These are phyloP conservation scores for Metarhizium anisopliae DNA, from an alignment of 2,329 filamentous ascomycete genomes.

Conservation along the genomic window DNA sequence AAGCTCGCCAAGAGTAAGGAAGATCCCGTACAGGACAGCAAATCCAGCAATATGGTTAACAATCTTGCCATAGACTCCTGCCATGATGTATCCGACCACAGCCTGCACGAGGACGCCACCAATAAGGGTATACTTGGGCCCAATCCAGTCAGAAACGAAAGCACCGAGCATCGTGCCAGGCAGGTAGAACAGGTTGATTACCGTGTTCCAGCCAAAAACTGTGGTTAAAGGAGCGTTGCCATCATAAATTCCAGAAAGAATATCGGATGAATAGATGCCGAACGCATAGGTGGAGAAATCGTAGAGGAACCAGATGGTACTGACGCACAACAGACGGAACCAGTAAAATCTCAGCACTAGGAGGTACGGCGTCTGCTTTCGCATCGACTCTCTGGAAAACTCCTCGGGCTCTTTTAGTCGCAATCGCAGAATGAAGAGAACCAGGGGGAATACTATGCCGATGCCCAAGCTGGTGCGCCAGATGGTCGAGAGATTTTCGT, in stretches of 20 bases:
- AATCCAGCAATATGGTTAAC: conserved; percentile 37
- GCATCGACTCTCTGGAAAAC: conserved; percentile 63
- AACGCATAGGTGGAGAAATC: conserved; percentile 86
- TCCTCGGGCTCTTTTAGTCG: conserved; percentile 72
- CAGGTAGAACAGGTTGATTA: conserved; percentile 84
- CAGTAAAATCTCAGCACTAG: conserved; percentile 61
- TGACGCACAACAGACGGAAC: conserved; percentile 59
- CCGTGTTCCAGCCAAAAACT: conserved; percentile 77
- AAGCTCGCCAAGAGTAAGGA: conserved; percentile 36
- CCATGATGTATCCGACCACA: conserved; percentile 81
- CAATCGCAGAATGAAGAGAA: conserved; percentile 61
- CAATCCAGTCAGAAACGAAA: conserved; percentile 67
- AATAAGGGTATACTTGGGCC: conserved; percentile 65
- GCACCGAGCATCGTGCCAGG: conserved; percentile 74
- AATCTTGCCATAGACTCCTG: conserved; percentile 65
- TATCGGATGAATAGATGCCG: conserved; percentile 72
- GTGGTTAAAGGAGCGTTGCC: conserved; percentile 57
- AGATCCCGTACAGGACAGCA: conserved; percentile 27
- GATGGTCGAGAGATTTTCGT: conserved; percentile 59
- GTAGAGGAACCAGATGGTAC: conserved; percentile 78
- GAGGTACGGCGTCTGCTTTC: conserved; percentile 45
- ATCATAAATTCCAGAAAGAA: conserved; percentile 58
- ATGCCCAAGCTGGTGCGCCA: conserved; percentile 78
- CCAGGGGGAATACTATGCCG: conserved; percentile 66
- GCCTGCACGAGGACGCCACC: conserved; percentile 65